Evolutionary conservation across 352 stramenopile genomes (phyloP).

Genomic region (Globisporangium carolinianum): DNA sequence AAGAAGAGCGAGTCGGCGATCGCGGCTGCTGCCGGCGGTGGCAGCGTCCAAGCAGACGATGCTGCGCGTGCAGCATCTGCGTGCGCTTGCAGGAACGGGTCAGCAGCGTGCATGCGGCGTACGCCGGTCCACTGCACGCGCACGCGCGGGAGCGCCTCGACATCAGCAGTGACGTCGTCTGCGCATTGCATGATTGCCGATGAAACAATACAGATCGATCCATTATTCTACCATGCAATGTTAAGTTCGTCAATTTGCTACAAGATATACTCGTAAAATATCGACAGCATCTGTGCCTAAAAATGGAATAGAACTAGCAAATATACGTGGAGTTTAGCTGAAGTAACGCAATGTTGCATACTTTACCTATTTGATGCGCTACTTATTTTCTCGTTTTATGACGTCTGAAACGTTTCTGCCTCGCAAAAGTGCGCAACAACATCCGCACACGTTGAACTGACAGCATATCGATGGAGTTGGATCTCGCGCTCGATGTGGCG

Average conservation of each 20-base stretch:
- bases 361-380: too few relatives aligned
- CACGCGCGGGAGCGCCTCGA: constrained; percentile 4
- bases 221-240: too few relatives aligned
- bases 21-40: not conserved
- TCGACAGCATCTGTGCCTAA: too few relatives aligned
- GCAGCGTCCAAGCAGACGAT: not conserved
- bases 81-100: not conserved
- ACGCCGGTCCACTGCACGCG: constrained; percentile 23
- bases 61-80: not conserved
- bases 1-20: constrained; percentile 21
- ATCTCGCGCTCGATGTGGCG: not conserved
- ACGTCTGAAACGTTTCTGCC: not conserved
- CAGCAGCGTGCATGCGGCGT: constrained; percentile 15
- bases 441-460: not conserved
- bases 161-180: too few relatives aligned
- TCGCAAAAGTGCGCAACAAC: not conserved
- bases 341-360: too few relatives aligned
- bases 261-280: too few relatives aligned
- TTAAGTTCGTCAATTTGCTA: too few relatives aligned
- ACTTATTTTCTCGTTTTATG: too few relatives aligned
- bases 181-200: too few relatives aligned
- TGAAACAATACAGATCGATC: too few relatives aligned
- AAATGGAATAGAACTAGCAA: too few relatives aligned
- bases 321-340: too few relatives aligned
- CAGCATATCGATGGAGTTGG: not conserved